Evolutionary conservation across 2,329 filamentous ascomycete genomes (phyloP).

Genomic region (Botrytis aclada): DNA sequence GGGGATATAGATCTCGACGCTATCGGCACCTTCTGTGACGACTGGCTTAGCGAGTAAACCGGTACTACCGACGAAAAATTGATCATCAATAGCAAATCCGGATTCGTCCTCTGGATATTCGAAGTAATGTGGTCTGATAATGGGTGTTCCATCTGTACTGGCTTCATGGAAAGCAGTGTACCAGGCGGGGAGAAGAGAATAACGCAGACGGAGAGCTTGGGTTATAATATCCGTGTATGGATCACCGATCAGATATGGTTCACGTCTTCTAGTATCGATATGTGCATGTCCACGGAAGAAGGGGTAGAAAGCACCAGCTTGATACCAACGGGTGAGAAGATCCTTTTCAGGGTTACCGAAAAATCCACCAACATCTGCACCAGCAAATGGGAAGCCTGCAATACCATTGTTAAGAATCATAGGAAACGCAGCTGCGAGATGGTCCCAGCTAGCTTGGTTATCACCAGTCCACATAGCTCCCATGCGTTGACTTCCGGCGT

Average conservation of each 20-base stretch:
- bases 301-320: slow-evolving; percentile 93
- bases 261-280: slow-evolving; percentile 89
- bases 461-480: slow-evolving; percentile 99
- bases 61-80: slow-evolving; percentile 85
- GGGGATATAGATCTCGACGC: slow-evolving; percentile 79
- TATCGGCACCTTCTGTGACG: slow-evolving; percentile 69
- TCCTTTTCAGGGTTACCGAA: slow-evolving; percentile 96
- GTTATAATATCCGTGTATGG: slow-evolving; percentile 85
- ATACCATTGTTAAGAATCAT: slow-evolving; percentile 95
- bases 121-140: slow-evolving; percentile 90
- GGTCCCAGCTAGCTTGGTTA: slow-evolving; percentile 90
- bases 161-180: slow-evolving; percentile 96
- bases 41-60: slow-evolving; percentile 93
- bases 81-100: slow-evolving; percentile 87
- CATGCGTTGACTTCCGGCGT: slow-evolving; percentile 80
- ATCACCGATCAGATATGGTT: slow-evolving; percentile 84
- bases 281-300: slow-evolving; percentile 98
- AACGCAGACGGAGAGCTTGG: slow-evolving; percentile 81
- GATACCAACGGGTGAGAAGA: slow-evolving; percentile 90
- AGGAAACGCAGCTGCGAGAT: slow-evolving; percentile 82
- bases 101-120: slow-evolving; percentile 81
- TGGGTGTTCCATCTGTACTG: slow-evolving; percentile 76
- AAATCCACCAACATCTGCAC: slow-evolving; percentile 95
- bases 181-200: slow-evolving; percentile 87
- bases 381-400: slow-evolving; percentile 87